Base-by-base conservation (phyloP, 2,329 filamentous ascomycete genomes). In the Xenoacremonium recifei region DNA sequence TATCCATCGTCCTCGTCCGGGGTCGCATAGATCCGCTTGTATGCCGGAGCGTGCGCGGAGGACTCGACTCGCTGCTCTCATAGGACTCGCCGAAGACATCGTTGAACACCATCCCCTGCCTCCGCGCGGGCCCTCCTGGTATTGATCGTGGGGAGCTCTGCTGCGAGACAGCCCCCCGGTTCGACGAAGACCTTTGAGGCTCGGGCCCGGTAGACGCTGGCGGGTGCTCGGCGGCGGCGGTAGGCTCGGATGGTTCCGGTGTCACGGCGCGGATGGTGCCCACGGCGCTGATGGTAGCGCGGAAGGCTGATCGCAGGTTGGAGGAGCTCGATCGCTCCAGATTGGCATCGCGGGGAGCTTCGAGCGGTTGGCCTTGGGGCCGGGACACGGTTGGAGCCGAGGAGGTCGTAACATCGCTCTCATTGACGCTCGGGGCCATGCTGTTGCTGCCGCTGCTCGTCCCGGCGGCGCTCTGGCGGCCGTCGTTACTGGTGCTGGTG, bases 201-300 rank as follows among this genome's bases (percentile, higher is more conserved):
- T n/a, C n/a, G n/a, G n/a, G n/a, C n/a, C n/a, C n/a, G n/a, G n/a
- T n/a, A n/a, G n/a, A n/a, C n/a, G n/a, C n/a, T n/a, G n/a, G n/a
- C 18, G 53, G 51, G 36, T 54, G 46, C 18, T 61, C 57, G 21
- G 53, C 43, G 36, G 54, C 39, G 33, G 45, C 53, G 25, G 49
- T 48, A 47, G 53, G 44, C 32, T 75, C 72, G 47, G 60, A 49
- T 31, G 65, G 66, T 32, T 89, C 85, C 51, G 84, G 83, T 48
- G 84, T 87, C 50, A 87, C 81, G 42, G 82, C 70, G 49, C 84
- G 80, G 56, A 84, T 78, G 34, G 76, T 78, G 49, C 62, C 58
- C 51, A 69, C 65, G 39, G 58, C 47, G 39, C 53, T 51, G 37
- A 59, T 42, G 35, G 55, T 60, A 42, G 58, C 48, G 40, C 63